Evolutionary conservation across 371 early-diverging fungal genomes (phyloP).

Genomic region (Actinomortierella ambigua): DNA sequence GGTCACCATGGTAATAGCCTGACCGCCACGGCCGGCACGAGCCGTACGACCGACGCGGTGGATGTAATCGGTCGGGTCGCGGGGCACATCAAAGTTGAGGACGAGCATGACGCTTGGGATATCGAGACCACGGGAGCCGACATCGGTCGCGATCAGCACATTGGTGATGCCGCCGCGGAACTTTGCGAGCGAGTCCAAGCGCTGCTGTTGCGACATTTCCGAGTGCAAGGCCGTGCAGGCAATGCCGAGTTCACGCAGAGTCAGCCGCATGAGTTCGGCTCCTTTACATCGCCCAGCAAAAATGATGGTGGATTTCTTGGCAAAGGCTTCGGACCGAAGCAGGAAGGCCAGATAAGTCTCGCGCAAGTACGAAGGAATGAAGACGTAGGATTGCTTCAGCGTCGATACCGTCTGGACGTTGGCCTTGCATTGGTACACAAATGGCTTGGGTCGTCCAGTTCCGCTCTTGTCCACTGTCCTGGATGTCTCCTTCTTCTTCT

Average conservation of each 20-base stretch:
- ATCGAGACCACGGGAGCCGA: conserved; percentile 98
- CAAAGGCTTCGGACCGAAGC: conserved; percentile 69
- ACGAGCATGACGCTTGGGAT: conserved; percentile 96
- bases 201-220: conserved; percentile 90
- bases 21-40: conserved; percentile 92
- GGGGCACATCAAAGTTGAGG: conserved; percentile 97
- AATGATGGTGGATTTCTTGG: conserved; percentile 85
- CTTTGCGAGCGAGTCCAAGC: conserved; percentile 89
- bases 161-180: conserved; percentile 88
- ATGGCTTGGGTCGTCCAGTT: conserved; percentile 59
- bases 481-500: conserved; percentile 26
- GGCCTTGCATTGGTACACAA: conserved; percentile 81
- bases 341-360: conserved; percentile 88
- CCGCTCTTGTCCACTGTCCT: conserved; percentile 49
- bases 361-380: conserved; percentile 93
- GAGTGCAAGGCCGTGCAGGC: conserved; percentile 92
- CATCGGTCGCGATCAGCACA: conserved; percentile 96
- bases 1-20: conserved; percentile 90
- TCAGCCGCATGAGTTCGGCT: conserved; percentile 80
- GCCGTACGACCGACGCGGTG: conserved; percentile 99
- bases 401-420: conserved; percentile 83
- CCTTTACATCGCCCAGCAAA: conserved; percentile 88
- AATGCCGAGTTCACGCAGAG: conserved; percentile 89
- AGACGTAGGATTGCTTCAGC: conserved; percentile 89
- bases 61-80: conserved; percentile 96